Evolutionary conservation across 306 rosid genomes (phyloP), one percentile per base, ranked within the genome.

Genomic region (Corylus americana): DNA sequence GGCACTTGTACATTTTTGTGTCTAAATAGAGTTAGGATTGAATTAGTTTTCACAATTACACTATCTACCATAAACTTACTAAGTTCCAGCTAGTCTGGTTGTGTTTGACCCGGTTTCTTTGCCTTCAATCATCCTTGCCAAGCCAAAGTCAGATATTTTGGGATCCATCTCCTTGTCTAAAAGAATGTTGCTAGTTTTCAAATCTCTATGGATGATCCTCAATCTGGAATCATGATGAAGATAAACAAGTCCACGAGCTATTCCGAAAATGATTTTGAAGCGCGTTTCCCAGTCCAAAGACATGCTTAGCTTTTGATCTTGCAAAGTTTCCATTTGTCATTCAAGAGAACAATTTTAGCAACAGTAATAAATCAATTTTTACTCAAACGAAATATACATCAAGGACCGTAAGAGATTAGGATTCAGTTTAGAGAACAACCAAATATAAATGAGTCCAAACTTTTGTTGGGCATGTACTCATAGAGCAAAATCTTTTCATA

Each of bases 391-490:
- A 16, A 76, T 29, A 29, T n/a, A 48, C 71, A 8, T 18, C 35
- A 17, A 76, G 9, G 6, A 67, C 14, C 4, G 3, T 4, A 49
- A 18, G 6, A n/a, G 10, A 39, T 0, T 61, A 73, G 25, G 27
- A 17, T 18, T n/a, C 14, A 0, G 25, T 22, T 53, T 44, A 1
- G 54, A 77, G 1, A 64, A 87, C 58, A 20, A 83, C 93, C 88
- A 57, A 91, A 91, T 73, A 91, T 48, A 39, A 83, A 77, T 11
- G 70, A 69, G 83, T 91, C 92, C 44, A 87, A 29, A 47, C 91
- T 87, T 84, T 78, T 83, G 69, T 91, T 87, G 4, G 86, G 81
- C 91, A 84, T 79, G 74, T 77, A 84, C 39, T 89, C 91, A 55
- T 87, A 91, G 0, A 91, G 39, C 50, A 89, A 57, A 1, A 91